Percentiles rank a stretch among this genome's conserved stretches.
Evolutionary conservation across 2,329 filamentous ascomycete species (phyloP).

Genomic region (Dothidotthia symphoricarpi): DNA sequence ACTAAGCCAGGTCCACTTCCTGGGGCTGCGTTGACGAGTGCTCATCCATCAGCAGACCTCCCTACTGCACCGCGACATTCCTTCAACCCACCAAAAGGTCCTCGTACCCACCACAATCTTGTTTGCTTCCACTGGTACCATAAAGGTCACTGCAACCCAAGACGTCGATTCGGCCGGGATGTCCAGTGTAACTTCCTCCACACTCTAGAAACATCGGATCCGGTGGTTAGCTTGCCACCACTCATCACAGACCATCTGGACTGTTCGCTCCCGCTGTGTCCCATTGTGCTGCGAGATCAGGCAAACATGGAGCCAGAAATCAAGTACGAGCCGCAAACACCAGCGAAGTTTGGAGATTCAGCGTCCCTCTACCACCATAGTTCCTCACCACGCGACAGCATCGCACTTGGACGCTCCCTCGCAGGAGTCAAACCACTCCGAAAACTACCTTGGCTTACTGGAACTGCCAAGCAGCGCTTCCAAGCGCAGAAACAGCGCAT

Average conservation of each 20-base stretch:
- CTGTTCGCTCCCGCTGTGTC: constrained; percentile 18
- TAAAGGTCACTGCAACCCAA: constrained; percentile 16
- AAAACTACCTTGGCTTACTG: constrained; percentile 1
- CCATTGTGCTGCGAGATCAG: constrained; percentile 3
- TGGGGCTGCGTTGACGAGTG: background rate
- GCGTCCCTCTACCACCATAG: background rate
- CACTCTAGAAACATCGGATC: constrained; percentile 1
- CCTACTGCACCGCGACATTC: background rate
- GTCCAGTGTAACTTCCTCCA: constrained; percentile 14
- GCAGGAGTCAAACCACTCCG: background rate
- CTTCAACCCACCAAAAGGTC: constrained; percentile 4
- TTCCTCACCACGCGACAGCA: constrained; percentile 1
- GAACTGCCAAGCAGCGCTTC: constrained; percentile 1
- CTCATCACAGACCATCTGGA: constrained; percentile 1
- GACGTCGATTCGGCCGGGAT: background rate
- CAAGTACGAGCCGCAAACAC: background rate
- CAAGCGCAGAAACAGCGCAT: constrained; percentile 2
- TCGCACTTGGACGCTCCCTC: background rate
- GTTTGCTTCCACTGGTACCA: constrained; percentile 30
- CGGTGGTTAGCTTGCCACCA: constrained; percentile 13
- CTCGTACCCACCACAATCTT: background rate
- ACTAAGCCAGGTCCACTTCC: background rate
- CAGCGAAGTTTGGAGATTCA: background rate
- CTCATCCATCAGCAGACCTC: no score
- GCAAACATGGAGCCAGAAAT: background rate